Percentiles rank a stretch among this genome's conserved stretches.
These are phyloP conservation scores for Curvularia lunata DNA, from an alignment of 2,329 filamentous ascomycete genomes.

Conservation along the genomic window DNA sequence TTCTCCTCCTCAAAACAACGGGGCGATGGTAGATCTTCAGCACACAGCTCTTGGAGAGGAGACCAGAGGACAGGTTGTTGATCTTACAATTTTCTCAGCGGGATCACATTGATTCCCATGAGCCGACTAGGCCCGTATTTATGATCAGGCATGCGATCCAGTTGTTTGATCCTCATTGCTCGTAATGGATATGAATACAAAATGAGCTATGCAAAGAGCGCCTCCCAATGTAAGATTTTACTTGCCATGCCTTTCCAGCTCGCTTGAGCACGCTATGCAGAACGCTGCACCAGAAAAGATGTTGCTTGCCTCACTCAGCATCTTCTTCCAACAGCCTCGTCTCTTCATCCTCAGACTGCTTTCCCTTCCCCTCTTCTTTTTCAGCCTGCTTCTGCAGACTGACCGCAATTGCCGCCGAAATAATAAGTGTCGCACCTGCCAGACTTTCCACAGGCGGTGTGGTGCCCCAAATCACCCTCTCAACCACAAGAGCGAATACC, in stretches of 20 bases:
- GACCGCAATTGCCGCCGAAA: conserved; percentile 36
- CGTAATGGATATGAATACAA: background rate
- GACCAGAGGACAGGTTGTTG: no score
- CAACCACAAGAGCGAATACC: conserved; percentile 67
- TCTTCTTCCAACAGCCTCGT: conserved; percentile 26
- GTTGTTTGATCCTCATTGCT: background rate
- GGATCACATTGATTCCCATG: background rate
- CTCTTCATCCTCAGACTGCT: conserved; percentile 26
- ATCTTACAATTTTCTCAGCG: background rate
- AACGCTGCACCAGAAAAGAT: background rate
- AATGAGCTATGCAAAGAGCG: background rate
- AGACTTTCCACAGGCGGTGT: conserved; percentile 36
- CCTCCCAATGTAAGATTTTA: background rate
- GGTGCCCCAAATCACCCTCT: conserved; percentile 62
- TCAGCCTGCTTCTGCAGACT: conserved; percentile 30
- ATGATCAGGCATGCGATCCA: background rate
- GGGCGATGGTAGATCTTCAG: background rate
- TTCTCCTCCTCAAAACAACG: background rate
- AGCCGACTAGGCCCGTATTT: background rate
- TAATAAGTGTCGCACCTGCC: conserved; percentile 32
- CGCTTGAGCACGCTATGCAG: background rate
- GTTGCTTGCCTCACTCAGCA: conserved; percentile 2
- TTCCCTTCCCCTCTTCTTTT: conserved; percentile 13
- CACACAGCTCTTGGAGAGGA: no score
- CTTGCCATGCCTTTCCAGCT: background rate